These are phyloP conservation scores for Thalassiosira oceanica DNA, from an alignment of 352 stramenopile genomes.

Conservation along the genomic window DNA sequence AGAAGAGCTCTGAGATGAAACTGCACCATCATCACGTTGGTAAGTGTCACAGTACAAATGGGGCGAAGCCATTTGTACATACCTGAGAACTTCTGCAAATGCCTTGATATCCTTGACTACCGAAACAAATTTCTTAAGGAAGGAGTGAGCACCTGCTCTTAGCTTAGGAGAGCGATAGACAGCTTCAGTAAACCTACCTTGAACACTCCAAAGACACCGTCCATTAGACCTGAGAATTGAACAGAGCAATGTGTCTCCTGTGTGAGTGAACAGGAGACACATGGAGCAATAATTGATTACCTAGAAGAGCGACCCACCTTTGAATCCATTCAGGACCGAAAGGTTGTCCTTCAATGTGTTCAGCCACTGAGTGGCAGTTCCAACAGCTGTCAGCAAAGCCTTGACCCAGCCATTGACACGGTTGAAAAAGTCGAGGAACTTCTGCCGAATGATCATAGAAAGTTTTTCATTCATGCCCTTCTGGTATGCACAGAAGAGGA, in stretches of 20 bases:
- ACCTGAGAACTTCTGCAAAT: no score
- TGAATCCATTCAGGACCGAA: conserved; percentile 1
- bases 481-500: conserved; percentile 9
- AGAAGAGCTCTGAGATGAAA: background rate
- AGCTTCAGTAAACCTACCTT: conserved; percentile 4
- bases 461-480: background rate
- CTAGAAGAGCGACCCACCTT: no score
- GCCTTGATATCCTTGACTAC: conserved; percentile 2
- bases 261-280: no score
- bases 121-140: background rate
- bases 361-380: background rate
- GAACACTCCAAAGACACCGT: conserved; percentile 3
- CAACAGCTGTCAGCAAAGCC: background rate
- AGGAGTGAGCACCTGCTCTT: no score
- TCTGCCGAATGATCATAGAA: no score
- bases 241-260: no score
- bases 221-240: no score
- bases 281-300: no score
- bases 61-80: no score
- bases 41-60: no score
- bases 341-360: background rate
- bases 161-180: no score
- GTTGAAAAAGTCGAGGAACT: conserved; percentile 4
- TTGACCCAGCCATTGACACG: conserved; percentile 1
- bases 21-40: no score